Evolutionary conservation across 176 grass and related monocot genomes (phyloP), one percentile per base, ranked within the genome.

Genomic region (Urochloa ruziziensis): DNA sequence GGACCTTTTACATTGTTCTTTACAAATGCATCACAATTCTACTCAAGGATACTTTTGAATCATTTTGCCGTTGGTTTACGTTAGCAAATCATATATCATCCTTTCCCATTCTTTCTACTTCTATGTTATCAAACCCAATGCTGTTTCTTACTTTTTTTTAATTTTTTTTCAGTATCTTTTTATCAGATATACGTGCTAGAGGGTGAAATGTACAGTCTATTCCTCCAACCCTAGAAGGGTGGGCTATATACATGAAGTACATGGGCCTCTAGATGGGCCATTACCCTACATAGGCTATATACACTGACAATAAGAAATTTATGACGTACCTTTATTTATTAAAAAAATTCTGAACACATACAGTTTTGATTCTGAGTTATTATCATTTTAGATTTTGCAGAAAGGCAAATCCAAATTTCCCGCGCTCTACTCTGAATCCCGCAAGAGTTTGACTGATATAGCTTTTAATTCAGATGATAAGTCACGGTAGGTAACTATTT

Each of bases 361-460:
- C 1, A 57, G 15, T 32, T 78, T 58, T 72, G 46, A 77, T 72
- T 76, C 16, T 35, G 27, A 74, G 33, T 82, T 64, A 65, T 37
- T 86, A 28, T n/a, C 16, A 58, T 48, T 70, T 72, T 61, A 97
- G 94, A 74, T 92, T 82, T 75, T 97, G 54, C 60, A 73, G 43
- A 97, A 91, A 93, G 90, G 92, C 62, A 94, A 81, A 79, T 91
- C 90, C 19, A 97, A 82, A 89, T 94, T 83, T 58, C 81, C 78
- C 11, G 59, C 67, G 15, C 82, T 90, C 28, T 89, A 48, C 64
- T 73, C 48, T 81, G 84, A 86, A 74, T 70, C 36, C 11, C 27
- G 54, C 73, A 85, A 77, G 47, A 89, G 88, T 73, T 82, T 97
- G 84, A 94, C 92, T 75, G 95, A 97, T 82, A 34, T 97, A 81